Evolutionary conservation across 192 early-diverging fungal genomes (phyloP), one percentile per base, ranked within the genome.

Genomic region (Coemansia sp.): DNA sequence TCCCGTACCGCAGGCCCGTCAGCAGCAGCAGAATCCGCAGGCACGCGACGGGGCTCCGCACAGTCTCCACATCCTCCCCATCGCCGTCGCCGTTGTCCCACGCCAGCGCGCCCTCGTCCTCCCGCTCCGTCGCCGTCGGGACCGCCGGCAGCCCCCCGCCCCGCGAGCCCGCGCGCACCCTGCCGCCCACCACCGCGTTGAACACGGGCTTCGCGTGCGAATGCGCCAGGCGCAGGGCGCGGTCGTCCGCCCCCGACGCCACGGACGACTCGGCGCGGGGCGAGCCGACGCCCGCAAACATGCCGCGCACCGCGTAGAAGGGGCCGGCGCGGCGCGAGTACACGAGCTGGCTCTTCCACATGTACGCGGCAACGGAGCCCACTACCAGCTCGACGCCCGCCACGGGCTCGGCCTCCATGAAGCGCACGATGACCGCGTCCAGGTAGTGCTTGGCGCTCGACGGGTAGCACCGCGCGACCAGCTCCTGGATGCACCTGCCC

Each of bases 351-450:
- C 47, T 67, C 35, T 54, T 60, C 58, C 61, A 71, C 75, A 78
- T 72, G 19, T 64, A 54, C 35, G 68, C 62, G 16, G 75, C 69
- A 18, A 78, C 61, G 27, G 75, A 67, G 8, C 75, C 75, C 11
- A 78, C 64, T 6, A 72, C 69, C 28, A 78, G 54, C 58, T 78
- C 75, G 11, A 68, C 69, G 14, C 69, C 69, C n/a, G 62, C 62
- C 7, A 51, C 47, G 1, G 75, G 75, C 50, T 72, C 69, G 0
- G 43, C 69, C 30, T 64, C 61, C 69, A 78, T 78, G 32, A 72
- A 78, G 54, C 50, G 60, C 54, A 78, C 62, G 2, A 78, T 33
- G 7, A 78, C 69, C 11, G 54, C 57, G 27, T 71, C 75, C 50
- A 78, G 46, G 23, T 72, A 72, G 21, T 65, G 69, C 58, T 61